A percentile compares a stretch with the other conserved stretches of the same genome.
Conservation (phyloP, 305 asterid species). For the Fraxinus paxiana region DNA sequence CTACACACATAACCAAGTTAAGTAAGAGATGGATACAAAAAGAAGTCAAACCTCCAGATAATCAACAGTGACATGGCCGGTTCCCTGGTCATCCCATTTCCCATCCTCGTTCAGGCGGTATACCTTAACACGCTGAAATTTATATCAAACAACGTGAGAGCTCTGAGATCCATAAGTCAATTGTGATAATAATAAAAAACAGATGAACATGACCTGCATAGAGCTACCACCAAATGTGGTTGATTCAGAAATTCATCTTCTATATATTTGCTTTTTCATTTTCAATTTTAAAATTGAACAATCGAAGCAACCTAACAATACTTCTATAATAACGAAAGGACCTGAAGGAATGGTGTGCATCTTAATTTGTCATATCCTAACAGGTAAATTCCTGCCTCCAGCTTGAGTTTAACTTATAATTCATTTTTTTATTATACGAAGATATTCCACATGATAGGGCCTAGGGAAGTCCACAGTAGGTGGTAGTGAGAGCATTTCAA, state of each 20-base stretch:
- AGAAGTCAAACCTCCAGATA: conserved; percentile 66
- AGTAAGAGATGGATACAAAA: background rate
- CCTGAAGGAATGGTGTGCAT: background rate
- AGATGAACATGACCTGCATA: conserved; percentile 3
- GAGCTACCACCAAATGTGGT: background rate
- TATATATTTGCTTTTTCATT: background rate
- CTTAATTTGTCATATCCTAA: background rate
- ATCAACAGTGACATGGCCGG: conserved; percentile 93
- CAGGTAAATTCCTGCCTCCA: background rate
- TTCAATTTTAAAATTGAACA: background rate
- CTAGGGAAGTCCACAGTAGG: background rate
- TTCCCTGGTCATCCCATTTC: conserved; percentile 99
- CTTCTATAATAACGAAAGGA: background rate
- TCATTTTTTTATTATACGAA: background rate
- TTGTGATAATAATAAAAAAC: background rate
- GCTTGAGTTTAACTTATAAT: background rate
- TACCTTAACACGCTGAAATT: conserved; percentile 85
- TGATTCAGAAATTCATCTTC: background rate
- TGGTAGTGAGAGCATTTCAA: background rate
- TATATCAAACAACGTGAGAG: conserved; percentile 9
- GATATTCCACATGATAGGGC: background rate
- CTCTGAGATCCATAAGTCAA: background rate
- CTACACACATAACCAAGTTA: background rate
- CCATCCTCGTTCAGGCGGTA: conserved; percentile 90
- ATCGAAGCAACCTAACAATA: background rate